Conservation (phyloP, 192 early-diverging fungal species). For the Chytriomyces hyalinus region DNA sequence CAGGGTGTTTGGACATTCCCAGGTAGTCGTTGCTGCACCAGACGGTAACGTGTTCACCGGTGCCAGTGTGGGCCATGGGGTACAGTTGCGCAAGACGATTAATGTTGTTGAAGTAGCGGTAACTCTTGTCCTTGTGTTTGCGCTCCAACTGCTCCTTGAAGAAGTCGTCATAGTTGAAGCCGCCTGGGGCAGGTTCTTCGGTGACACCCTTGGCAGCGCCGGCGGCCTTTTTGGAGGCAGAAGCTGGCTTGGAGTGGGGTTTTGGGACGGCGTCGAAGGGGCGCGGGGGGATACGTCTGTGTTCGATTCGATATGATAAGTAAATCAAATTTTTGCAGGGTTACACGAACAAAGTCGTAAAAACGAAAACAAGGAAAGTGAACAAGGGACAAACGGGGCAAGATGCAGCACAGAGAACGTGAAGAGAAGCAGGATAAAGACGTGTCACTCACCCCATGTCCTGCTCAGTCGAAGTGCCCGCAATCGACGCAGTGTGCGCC, state of each 20-base stretch:
- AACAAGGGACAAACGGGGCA: not conserved
- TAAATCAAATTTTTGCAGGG: not conserved
- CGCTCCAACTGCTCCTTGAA: constrained; percentile 87
- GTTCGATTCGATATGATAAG: too few relatives aligned
- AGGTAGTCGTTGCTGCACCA: constrained; percentile 99
- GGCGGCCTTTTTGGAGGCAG: constrained; percentile 5
- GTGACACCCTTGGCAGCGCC: not conserved
- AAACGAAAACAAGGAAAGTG: not conserved
- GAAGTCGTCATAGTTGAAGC: constrained; percentile 90
- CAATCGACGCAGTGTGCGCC: not conserved
- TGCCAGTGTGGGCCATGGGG: constrained; percentile 91
- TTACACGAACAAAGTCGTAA: not conserved
- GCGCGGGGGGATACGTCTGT: not conserved
- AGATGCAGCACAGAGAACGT: not conserved
- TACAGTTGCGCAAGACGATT: constrained; percentile 92
- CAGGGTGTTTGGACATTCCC: constrained; percentile 90
- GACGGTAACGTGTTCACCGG: constrained; percentile 89
- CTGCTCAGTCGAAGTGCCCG: not conserved
- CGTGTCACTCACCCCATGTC: constrained; percentile 3
- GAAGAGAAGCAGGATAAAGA: not conserved
- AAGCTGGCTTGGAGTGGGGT: constrained; percentile 1
- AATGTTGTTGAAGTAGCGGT: constrained; percentile 99
- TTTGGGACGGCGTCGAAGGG: constrained; percentile 2
- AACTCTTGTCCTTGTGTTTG: constrained; percentile 96
- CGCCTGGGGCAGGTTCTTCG: not conserved